Evolutionary conservation across 495 filamentous ascomycete genomes (phyloP).

Genomic region (Penicillium pancosmium): DNA sequence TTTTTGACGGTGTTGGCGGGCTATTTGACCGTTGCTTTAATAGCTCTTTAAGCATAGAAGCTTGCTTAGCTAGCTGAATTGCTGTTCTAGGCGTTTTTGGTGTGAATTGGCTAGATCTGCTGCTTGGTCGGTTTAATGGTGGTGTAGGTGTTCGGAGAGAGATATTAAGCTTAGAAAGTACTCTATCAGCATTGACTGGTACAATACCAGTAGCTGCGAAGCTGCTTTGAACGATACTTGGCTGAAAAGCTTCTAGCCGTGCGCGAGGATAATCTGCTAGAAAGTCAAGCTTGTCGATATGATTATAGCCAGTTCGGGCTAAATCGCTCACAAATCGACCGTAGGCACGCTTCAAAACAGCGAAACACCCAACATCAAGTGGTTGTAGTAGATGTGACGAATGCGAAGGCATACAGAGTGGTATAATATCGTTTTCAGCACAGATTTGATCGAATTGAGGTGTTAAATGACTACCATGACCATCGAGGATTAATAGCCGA

Average conservation of each 20-base stretch:
- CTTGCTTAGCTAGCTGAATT: constrained; percentile 14
- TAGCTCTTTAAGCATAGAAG: constrained; percentile 10
- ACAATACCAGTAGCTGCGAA: constrained; percentile 14
- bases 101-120: constrained; percentile 10
- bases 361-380: constrained; percentile 32
- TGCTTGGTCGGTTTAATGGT: constrained; percentile 12
- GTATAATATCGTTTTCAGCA: constrained; percentile 23
- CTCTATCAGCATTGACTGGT: constrained; percentile 13
- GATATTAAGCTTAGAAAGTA: constrained; percentile 21
- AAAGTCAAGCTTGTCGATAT: constrained; percentile 25
- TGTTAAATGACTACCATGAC: constrained; percentile 27
- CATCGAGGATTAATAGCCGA: constrained; percentile 30
- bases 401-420: constrained; percentile 29
- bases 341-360: constrained; percentile 21
- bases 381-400: constrained; percentile 32
- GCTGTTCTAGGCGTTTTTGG: constrained; percentile 13
- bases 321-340: constrained; percentile 13
- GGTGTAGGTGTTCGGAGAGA: constrained; percentile 16
- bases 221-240: constrained; percentile 10
- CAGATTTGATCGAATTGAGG: constrained; percentile 26
- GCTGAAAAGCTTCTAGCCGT: constrained; percentile 4
- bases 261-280: constrained; percentile 5
- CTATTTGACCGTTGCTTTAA: constrained; percentile 10
- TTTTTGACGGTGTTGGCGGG: constrained; percentile 7
- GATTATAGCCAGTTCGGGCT: constrained; percentile 9